phyloP scores from a whole-genome alignment of 2,329 filamentous ascomycete species.

The Teratosphaeria epicoccoides region DNA sequence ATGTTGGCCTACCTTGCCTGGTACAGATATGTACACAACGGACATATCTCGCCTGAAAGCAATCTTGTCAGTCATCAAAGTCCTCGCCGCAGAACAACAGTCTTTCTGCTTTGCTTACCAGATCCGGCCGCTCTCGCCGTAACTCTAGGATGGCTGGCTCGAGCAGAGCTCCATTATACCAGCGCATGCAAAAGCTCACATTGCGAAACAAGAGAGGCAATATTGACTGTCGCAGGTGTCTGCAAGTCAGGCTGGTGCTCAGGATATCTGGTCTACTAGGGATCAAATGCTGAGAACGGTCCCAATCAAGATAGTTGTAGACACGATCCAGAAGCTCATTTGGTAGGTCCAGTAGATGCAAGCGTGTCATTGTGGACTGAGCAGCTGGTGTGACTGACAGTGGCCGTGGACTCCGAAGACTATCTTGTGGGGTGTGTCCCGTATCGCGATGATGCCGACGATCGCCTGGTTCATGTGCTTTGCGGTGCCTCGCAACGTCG shows the following conservation, averaged over 20 bases:
- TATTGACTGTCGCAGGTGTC: conserved; percentile 8
- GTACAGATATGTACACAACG: conserved; percentile 9
- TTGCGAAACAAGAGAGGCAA: conserved; percentile 11
- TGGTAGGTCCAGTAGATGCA: conserved; percentile 8
- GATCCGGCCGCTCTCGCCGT: conserved; percentile 9
- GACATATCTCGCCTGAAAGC: conserved; percentile 9
- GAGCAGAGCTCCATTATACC: conserved; percentile 7
- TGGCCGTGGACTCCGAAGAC: no score
- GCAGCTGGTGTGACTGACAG: no score
- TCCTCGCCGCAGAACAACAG: no score
- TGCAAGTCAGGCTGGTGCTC: conserved; percentile 8
- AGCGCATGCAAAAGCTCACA: conserved; percentile 12
- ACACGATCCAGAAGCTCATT: conserved; percentile 12
- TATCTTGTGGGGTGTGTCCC: no score
- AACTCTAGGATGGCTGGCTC: conserved; percentile 8
- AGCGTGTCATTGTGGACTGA: background rate
- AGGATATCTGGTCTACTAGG: conserved; percentile 8
- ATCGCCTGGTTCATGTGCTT: no score
- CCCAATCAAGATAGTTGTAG: conserved; percentile 13
- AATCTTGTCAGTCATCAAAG: no score
- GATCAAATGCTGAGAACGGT: conserved; percentile 5
- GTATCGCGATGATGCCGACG: no score
- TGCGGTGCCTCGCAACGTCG: no score
- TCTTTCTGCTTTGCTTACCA: background rate
- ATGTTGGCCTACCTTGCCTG: background rate